Evolutionary conservation across 768 basidiomycete species (phyloP), one percentile per base, ranked within the genome.

Genomic region (Leccinum variicolor): DNA sequence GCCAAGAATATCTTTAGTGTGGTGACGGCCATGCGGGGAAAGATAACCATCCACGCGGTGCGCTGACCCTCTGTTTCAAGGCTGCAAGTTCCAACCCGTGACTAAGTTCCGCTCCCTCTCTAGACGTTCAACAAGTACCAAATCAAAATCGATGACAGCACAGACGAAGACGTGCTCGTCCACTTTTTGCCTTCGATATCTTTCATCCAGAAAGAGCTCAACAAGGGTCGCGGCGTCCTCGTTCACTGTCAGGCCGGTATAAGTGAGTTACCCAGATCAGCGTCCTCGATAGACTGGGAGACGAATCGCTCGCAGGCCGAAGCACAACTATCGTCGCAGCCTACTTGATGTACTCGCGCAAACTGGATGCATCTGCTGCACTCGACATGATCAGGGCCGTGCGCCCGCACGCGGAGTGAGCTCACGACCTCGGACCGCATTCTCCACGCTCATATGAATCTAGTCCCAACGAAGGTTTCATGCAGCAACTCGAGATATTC

Each of bases 201-300:
- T 5, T 94, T 94, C 75, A 94, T 97, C 47, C 80, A 90, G 60
- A 79, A 81, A 13, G 89, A 94, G 63, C 72, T 94, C 3, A 81
- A 86, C 69, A 89, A 88, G 65, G 85, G 82, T 0, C 76, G 86
- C 29, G 87, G 88, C 1, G 87, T 98, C 2, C 75, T 96, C 19
- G 90, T 97, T 0, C 94, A 97, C 72, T 96, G 94, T 68, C 87
- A 91, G 57, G 92, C 91, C 23, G 94, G 94, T 25, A 79, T 92
- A 73, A 92, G 91, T 92, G 73, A 69, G 89, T 81, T 50, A 6
- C 53, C 47, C 13, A 21, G 13, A 26, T 52, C 17, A 46, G 4
- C 54, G 4, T 21, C 17, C 52, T 49, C 25, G 23, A 50, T n/a
- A 36, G 49, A 43, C 10, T 43, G 15, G 41, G 61, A 48, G 52